phyloP scores from a whole-genome alignment of 352 stramenopile species.

The Pythium aphanidermatum region DNA sequence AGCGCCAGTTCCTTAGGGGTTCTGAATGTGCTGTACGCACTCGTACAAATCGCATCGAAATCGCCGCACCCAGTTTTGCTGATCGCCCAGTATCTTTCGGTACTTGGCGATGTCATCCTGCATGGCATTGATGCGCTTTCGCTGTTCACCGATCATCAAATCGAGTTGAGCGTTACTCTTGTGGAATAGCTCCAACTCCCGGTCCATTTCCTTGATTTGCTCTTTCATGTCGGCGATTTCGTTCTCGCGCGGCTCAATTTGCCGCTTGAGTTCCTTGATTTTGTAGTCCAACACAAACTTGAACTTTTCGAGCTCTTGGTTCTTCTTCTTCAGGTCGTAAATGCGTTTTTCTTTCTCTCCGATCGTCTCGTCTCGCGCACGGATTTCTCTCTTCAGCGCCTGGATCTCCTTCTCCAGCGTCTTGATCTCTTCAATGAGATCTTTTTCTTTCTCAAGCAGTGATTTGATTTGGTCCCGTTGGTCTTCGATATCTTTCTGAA shows the following conservation, averaged over 20 bases:
- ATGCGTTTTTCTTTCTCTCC: conserved; percentile 94
- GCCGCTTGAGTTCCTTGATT: conserved; percentile 93
- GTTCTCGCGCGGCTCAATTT: conserved; percentile 93
- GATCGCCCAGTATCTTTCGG: conserved; percentile 48
- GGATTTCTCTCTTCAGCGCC: conserved; percentile 93
- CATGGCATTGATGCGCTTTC: conserved; percentile 79
- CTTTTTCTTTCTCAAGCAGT: conserved; percentile 85
- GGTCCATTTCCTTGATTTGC: conserved; percentile 95
- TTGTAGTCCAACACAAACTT: conserved; percentile 97
- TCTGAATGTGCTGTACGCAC: conserved; percentile 69
- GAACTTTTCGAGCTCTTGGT: conserved; percentile 95
- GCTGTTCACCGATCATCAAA: conserved; percentile 91
- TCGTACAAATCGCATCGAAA: conserved; percentile 87
- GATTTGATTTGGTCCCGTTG: conserved; percentile 87
- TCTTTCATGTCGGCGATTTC: conserved; percentile 92
- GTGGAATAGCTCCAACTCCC: conserved; percentile 93
- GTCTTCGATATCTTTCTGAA: conserved; percentile 91
- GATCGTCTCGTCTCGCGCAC: conserved; percentile 92
- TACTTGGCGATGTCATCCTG: conserved; percentile 70
- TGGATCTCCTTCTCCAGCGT: conserved; percentile 89
- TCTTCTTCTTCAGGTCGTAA: conserved; percentile 95
- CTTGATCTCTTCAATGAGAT: conserved; percentile 83
- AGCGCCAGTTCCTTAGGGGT: conserved; percentile 71
- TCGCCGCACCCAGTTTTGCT: conserved; percentile 55
- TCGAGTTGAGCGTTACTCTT: conserved; percentile 91